A percentile compares a stretch with the other conserved stretches of the same genome.
These are phyloP conservation scores for Zygnema circumcarinatum DNA, from an alignment of 139 green algal species.

Conservation along the genomic window DNA sequence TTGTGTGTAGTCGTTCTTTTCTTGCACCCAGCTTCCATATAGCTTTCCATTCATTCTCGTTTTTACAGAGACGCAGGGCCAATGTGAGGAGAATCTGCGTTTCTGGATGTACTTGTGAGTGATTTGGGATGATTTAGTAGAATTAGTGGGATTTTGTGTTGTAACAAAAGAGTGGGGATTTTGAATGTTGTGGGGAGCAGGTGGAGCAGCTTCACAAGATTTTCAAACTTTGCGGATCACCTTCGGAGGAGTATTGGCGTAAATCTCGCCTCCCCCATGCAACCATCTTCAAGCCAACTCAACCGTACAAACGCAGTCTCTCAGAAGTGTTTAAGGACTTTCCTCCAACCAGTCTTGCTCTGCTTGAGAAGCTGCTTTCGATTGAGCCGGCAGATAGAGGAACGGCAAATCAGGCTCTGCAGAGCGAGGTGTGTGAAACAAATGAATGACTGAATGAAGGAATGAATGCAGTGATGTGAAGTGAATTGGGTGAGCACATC, in stretches of 20 bases:
- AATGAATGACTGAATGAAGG: constrained; percentile 7
- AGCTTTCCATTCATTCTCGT: too few species aligned
- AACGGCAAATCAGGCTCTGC: constrained; percentile 47
- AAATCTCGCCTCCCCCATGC: constrained; percentile 57
- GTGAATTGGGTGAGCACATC: too few species aligned
- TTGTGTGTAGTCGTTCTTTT: constrained; percentile 10
- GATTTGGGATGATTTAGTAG: too few species aligned
- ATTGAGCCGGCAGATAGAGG: constrained; percentile 52
- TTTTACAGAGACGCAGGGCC: too few species aligned
- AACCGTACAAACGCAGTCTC: constrained; percentile 60
- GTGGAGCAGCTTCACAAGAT: constrained; percentile 67
- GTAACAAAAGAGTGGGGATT: too few species aligned
- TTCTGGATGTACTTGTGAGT: too few species aligned
- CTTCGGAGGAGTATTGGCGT: constrained; percentile 62
- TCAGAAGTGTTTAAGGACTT: constrained; percentile 57
- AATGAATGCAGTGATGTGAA: too few species aligned
- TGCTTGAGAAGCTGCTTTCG: constrained; percentile 54
- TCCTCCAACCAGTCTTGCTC: constrained; percentile 35
- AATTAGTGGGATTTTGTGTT: too few species aligned
- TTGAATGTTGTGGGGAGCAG: too few species aligned
- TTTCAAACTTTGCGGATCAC: constrained; percentile 65
- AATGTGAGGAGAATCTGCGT: too few species aligned
- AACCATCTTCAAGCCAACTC: constrained; percentile 62
- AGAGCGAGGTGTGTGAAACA: constrained; percentile 36
- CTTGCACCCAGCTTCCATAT: too few species aligned